Evolutionary conservation across 2,329 filamentous ascomycete species (phyloP), one percentile per base, ranked within the genome.

Genomic region (Xylariomycetidae sp.): DNA sequence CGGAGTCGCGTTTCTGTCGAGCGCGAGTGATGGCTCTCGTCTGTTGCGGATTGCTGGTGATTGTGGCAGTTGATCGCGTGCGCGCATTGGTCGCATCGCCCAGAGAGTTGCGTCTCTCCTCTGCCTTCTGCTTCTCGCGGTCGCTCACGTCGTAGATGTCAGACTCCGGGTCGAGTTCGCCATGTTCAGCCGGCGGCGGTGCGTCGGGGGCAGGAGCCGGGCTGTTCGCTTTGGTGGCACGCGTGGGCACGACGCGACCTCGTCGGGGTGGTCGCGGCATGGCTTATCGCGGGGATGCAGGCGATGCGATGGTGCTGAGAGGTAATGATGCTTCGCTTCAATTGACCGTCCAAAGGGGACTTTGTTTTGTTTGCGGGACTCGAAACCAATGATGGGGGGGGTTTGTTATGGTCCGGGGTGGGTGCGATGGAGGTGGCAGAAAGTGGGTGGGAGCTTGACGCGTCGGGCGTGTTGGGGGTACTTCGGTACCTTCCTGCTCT

Each of bases 91-190:
- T 32, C 27, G 35, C 22, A 13, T 34, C 39, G 32, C 42, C 48
- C 32, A 46, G 34, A 15, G 52, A 49, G 17, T 38, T 46, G 19
- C 49, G 50, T 17, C 46, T 45, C 25, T 43, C 32, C 13, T 41
- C 48, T 10, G 43, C 37, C 29, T 41, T 44, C 34, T 48, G 46
- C 18, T 56, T 54, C 34, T 56, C 54, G 28, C 50, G 52, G 27
- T 56, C 53, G 42, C 52, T 56, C 32, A 56, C 47, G 30, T 54
- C 50, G 42, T 56, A 55, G 9, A 56, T 49, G 32, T 58, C 53
- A 31, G 49, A 53, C 31, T 46, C 48, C 4, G 43, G 19, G 5
- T 38, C 38, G 15, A 37, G 23, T 32, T 43, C 25, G 31, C 20
- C 14, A 16, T 33, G 29, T 31, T 34, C 32, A 2, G 29, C 41